Evolutionary conservation across 441 rosid genomes (phyloP), one percentile per base, ranked within the genome.

Genomic region (Cnidoscolus chayamansa): DNA sequence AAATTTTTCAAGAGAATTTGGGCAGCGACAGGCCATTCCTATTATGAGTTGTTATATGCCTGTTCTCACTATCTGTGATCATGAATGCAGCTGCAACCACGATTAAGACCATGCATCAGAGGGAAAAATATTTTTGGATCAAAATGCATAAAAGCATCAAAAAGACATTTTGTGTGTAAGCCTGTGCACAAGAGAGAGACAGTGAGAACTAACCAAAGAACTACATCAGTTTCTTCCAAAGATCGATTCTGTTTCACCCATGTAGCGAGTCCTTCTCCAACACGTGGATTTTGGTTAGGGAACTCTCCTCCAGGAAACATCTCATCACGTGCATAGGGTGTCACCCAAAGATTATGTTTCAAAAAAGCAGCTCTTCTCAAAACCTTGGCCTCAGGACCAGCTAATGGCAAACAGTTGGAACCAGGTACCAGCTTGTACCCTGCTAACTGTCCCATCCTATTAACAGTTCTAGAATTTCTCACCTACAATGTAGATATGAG

Each of bases 261-360:
- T 64, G 97, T 83, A 64, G 90, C 79, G 55, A 92, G 78, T 72
- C 97, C 96, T 82, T 90, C 97, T 56, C 88, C 88, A 80, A 82
- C 84, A 62, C 94, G 92, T 55, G 97, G 97, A 78, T 90, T 92
- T 76, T 90, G 97, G 81, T 90, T 88, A 17, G 97, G 97, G 67
- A 90, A 92, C 65, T 90, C 97, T 73, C 97, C 97, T 67, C 97
- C 97, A 6, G 96, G 97, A 73, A 84, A 90, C 83, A 80, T 86
- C 79, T 92, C 91, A 10, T 81, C 84, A 10, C 62, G 82, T 48
- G 86, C 73, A 70, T 85, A 92, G 25, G 88, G 86, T 19, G 97
- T 92, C 30, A 92, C 92, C 96, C 97, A 92, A 5, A 90, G 90
- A 71, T 88, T 88, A 71, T 90, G 96, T 77, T 88, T 90, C 75